Base-by-base conservation (phyloP, 306 rosid genomes). In the Cicer judaicum region DNA sequence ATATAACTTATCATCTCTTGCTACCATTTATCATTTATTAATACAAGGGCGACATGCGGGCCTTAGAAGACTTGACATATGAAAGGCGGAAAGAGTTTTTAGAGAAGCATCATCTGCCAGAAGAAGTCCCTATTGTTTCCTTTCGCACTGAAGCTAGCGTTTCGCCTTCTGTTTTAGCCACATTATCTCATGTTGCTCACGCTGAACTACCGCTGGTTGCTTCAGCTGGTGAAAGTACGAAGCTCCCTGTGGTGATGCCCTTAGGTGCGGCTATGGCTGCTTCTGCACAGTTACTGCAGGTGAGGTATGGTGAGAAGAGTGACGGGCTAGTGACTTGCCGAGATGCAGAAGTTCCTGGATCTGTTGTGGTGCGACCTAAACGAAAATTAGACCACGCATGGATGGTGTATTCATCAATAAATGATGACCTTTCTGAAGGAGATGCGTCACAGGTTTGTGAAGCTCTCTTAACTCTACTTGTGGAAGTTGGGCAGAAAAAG, bases 241-340 rank as follows among this genome's bases (percentile, higher is more conserved):
- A 87, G 79, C 89, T 95, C 54, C 98, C 99, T 0, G 97, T 95
- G 36, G 86, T 95, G 70, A 75, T 95, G 3, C 99, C 99, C 52
- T 87, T 95, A 12, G 98, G 99, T 16, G 98, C 99, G 6, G 97
- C 95, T 39, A 87, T 95, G 98, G 98, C 99, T 54, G 96, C 98
- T 74, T 92, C 96, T 61, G 98, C 99, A 12, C 98, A 95, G 89
- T 85, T 95, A 70, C 86, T 92, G 42, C 98, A 90, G 80, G 53
- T 83, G 61, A 87, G 99, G 78, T 95, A 95, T 19, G 89, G 93
- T 0, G 94, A 95, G 88, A 95, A 89, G 85, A 92, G 98, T 9
- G 99, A 95, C 8, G 99, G 99, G 15, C 92, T 95, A 6, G 99
- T 95, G 61, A 87, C 96, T 4, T 83, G 99, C 56, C 86, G 99